A percentile compares a stretch with the other conserved stretches of the same genome.
Conservation (phyloP, 768 basidiomycete species). For the Tylopilus felleus region DNA sequence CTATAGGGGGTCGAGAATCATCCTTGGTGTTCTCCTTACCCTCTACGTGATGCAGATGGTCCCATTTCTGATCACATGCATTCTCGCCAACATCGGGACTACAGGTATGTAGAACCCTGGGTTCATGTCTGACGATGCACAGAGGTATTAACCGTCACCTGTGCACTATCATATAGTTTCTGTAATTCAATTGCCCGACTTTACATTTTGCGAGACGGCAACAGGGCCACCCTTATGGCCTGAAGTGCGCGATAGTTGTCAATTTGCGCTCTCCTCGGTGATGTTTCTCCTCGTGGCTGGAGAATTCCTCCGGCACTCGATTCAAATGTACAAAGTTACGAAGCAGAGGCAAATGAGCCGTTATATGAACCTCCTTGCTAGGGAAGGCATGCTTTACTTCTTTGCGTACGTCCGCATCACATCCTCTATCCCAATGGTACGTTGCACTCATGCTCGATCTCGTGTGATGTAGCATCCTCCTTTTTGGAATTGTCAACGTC, state of each 20-base stretch:
- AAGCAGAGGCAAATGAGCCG: background rate
- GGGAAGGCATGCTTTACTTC: slow-evolving; percentile 5
- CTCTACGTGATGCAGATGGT: slow-evolving; percentile 7
- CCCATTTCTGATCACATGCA: background rate
- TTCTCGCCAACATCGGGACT: background rate
- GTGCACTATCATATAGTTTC: background rate
- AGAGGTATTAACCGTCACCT: too few species aligned
- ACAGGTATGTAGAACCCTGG: background rate
- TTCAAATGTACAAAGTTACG: background rate
- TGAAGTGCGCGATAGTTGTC: background rate
- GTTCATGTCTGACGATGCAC: background rate
- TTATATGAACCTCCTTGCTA: slow-evolving; percentile 1
- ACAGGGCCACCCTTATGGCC: background rate
- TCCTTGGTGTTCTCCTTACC: slow-evolving; percentile 9
- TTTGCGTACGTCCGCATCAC: slow-evolving; percentile 5
- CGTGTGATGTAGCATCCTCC: background rate
- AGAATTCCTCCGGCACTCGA: background rate
- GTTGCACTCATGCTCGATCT: background rate
- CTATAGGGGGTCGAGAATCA: slow-evolving; percentile 5
- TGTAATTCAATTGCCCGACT: too few species aligned
- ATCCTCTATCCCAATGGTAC: background rate
- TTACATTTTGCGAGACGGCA: too few species aligned
- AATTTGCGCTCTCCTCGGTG: background rate
- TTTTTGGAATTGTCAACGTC: background rate
- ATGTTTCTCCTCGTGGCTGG: background rate